A percentile compares a stretch with the other conserved stretches of the same genome.
These are phyloP conservation scores for Aschersonia sp. DNA, from an alignment of 2,329 filamentous ascomycete genomes.

Conservation along the genomic window DNA sequence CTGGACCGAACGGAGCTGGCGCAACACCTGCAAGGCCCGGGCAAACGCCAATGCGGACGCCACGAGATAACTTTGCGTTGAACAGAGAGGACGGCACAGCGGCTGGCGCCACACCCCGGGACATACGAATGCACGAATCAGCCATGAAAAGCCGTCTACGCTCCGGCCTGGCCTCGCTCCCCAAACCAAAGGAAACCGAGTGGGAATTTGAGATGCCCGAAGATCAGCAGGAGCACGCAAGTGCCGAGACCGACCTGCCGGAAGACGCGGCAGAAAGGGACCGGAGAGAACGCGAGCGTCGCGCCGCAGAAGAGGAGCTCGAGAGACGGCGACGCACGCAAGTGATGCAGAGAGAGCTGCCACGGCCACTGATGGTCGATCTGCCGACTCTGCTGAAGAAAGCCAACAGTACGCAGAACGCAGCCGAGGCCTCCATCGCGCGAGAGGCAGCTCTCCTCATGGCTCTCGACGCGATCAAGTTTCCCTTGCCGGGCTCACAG, in stretches of 20 bases:
- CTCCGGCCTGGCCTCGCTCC: conserved; percentile 64
- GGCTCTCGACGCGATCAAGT: conserved; percentile 66
- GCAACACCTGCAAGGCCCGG: conserved; percentile 57
- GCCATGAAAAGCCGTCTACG: conserved; percentile 55
- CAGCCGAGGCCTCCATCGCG: conserved; percentile 55
- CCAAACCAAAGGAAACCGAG: conserved; percentile 83
- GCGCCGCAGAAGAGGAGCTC: conserved; percentile 57
- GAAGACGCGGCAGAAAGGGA: conserved; percentile 61
- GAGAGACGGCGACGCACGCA: conserved; percentile 78
- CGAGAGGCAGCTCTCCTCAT: conserved; percentile 68
- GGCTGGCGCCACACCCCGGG: conserved; percentile 60
- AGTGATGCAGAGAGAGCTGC: conserved; percentile 76
- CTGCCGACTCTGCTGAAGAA: conserved; percentile 50
- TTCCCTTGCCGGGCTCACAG: conserved; percentile 53
- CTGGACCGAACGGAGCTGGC: conserved; percentile 45
- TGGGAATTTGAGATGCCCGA: conserved; percentile 91
- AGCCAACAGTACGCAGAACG: conserved; percentile 45
- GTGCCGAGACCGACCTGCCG: conserved; percentile 33
- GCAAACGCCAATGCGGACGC: conserved; percentile 76
- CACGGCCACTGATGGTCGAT: conserved; percentile 62
- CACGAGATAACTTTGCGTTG: conserved; percentile 73
- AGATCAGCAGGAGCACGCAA: conserved; percentile 49
- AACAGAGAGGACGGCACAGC: conserved; percentile 60
- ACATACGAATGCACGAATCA: conserved; percentile 57
- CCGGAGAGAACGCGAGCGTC: conserved; percentile 57